Percentiles rank a stretch among this genome's conserved stretches.
Evolutionary conservation across 352 stramenopile species (phyloP).

Genomic region (Globisporangium cylindrosporum): DNA sequence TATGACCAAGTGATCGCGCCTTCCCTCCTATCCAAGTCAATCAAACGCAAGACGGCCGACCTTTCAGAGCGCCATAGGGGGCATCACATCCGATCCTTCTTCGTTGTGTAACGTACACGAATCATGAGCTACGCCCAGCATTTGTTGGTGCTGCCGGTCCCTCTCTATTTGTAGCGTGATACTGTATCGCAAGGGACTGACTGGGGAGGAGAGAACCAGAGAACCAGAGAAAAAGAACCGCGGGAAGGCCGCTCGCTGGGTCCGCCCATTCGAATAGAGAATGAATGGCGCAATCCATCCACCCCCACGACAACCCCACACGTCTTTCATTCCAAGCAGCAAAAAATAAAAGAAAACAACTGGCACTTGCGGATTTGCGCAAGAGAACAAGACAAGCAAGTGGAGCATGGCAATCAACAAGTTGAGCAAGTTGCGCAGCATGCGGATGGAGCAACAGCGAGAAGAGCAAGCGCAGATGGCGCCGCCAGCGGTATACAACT

Average conservation of each 20-base stretch:
- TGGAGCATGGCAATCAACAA: conserved; percentile 3
- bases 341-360: conserved; percentile 10
- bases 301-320: not conserved
- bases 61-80: not conserved
- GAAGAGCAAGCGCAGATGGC: not conserved
- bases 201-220: not conserved
- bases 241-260: too few relatives aligned
- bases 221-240: not conserved
- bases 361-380: conserved; percentile 1
- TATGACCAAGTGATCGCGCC: too few relatives aligned
- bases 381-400: not conserved
- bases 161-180: not conserved
- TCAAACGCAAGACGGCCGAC: not conserved
- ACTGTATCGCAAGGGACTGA: not conserved
- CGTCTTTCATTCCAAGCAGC: not conserved
- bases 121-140: not conserved
- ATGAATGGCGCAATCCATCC: conserved; percentile 6
- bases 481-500: conserved; percentile 27
- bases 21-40: not conserved
- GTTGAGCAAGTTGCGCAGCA: conserved; percentile 2
- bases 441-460: conserved; percentile 1
- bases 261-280: conserved; percentile 1
- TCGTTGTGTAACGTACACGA: not conserved
- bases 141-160: not conserved
- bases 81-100: not conserved